These are phyloP conservation scores for Ophiostoma piceae DNA, from an alignment of 2,329 filamentous ascomycete genomes.

Conservation along the genomic window DNA sequence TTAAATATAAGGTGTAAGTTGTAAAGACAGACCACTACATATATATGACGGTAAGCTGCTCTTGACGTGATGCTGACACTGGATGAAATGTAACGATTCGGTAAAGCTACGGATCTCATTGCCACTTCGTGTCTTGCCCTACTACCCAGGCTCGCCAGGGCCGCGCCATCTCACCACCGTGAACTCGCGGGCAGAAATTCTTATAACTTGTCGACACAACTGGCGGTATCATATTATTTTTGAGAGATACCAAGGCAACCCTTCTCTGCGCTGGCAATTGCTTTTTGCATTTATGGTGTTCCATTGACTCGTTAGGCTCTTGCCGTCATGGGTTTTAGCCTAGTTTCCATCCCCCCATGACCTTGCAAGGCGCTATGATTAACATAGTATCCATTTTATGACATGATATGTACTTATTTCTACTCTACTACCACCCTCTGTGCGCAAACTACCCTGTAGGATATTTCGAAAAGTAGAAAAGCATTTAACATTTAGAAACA, in stretches of 20 bases:
- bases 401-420: not conserved
- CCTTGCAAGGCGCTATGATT: conserved; percentile 4
- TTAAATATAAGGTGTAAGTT: not conserved
- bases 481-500: no score
- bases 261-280: not conserved
- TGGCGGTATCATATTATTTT: no score
- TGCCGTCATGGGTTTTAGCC: not conserved
- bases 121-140: not conserved
- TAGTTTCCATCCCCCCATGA: not conserved
- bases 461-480: not conserved
- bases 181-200: not conserved
- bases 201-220: no score
- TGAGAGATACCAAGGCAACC: not conserved
- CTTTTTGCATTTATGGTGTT: not conserved
- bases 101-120: not conserved
- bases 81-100: not conserved
- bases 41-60: not conserved
- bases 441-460: not conserved
- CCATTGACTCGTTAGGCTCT: not conserved
- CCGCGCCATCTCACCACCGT: not conserved
- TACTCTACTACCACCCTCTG: not conserved
- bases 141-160: not conserved
- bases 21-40: not conserved
- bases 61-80: not conserved
- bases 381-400: not conserved